Evolutionary conservation across 2,329 filamentous ascomycete genomes (phyloP).

Genomic region (Clarireedia paspali): DNA sequence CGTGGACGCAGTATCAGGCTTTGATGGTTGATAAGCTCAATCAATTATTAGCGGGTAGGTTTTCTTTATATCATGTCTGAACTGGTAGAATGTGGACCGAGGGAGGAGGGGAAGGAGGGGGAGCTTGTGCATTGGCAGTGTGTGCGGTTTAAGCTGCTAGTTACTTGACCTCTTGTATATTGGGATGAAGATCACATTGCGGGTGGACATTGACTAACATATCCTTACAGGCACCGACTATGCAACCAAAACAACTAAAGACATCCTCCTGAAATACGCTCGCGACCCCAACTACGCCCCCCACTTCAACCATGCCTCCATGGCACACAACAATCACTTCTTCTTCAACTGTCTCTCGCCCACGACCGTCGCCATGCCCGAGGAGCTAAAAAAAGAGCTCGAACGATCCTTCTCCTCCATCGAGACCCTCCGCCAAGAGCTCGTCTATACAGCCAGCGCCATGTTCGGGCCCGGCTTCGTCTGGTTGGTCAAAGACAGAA

Average conservation of each 20-base stretch:
- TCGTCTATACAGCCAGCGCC: constrained; percentile 70
- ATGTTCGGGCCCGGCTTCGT: constrained; percentile 98
- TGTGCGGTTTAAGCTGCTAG: too few relatives aligned
- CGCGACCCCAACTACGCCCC: constrained; percentile 70
- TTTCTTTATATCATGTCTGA: not conserved
- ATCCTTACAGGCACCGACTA: constrained; percentile 16
- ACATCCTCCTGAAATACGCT: constrained; percentile 66
- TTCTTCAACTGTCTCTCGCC: constrained; percentile 59
- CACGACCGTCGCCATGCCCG: constrained; percentile 39
- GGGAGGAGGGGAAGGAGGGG: too few relatives aligned
- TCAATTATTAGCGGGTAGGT: constrained; percentile 60
- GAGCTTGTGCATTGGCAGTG: too few relatives aligned
- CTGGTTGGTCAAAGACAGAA: constrained; percentile 67
- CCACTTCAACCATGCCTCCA: constrained; percentile 92
- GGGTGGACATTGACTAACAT: constrained; percentile 4
- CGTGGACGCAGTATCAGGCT: constrained; percentile 78
- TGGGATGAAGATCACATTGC: too few relatives aligned
- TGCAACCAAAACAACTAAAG: constrained; percentile 37
- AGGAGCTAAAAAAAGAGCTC: constrained; percentile 50
- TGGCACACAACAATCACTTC: constrained; percentile 86
- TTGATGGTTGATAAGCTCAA: constrained; percentile 72
- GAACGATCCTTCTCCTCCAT: constrained; percentile 70
- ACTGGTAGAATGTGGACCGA: not conserved
- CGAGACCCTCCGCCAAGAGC: constrained; percentile 71
- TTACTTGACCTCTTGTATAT: too few relatives aligned